Percentiles rank a stretch among this genome's conserved stretches.
phyloP scores from a whole-genome alignment of 345 rosid species.

The Dovyalis caffra region DNA sequence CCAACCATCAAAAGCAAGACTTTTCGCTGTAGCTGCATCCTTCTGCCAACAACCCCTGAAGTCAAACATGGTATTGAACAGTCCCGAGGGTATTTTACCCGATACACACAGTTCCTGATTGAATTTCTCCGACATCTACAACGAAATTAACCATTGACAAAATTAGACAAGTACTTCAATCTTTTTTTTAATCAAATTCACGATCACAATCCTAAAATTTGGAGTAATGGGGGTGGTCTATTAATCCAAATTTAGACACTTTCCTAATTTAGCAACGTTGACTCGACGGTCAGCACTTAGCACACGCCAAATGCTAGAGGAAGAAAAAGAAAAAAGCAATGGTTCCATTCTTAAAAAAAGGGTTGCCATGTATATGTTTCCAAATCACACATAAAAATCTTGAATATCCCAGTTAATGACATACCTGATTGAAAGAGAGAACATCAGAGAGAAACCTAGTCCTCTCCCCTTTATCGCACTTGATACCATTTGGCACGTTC shows the following conservation, averaged over 20 bases:
- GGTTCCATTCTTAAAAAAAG: neutral
- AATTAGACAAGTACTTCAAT: neutral
- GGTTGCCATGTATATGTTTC: neutral
- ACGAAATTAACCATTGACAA: constrained; percentile 3
- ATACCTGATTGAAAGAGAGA: constrained; percentile 83
- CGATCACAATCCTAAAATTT: neutral
- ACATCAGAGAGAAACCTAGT: constrained; percentile 77
- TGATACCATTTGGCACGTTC: constrained; percentile 59
- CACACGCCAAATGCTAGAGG: neutral
- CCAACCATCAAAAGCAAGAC: constrained; percentile 90
- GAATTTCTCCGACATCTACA: constrained; percentile 93
- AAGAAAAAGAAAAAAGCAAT: neutral
- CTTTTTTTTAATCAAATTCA: neutral
- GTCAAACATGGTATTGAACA: constrained; percentile 71
- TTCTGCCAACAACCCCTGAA: constrained; percentile 74
- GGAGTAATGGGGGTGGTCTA: neutral
- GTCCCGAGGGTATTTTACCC: constrained; percentile 87
- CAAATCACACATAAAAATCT: neutral
- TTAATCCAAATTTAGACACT: neutral
- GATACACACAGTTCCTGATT: constrained; percentile 69
- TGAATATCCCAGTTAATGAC: neutral
- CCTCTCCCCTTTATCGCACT: constrained; percentile 94
- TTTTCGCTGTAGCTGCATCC: constrained; percentile 64
- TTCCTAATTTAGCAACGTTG: neutral
- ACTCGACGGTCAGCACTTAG: neutral